phyloP scores from a whole-genome alignment of 2,329 filamentous ascomycete species.

The Paecilomyces sp. region DNA sequence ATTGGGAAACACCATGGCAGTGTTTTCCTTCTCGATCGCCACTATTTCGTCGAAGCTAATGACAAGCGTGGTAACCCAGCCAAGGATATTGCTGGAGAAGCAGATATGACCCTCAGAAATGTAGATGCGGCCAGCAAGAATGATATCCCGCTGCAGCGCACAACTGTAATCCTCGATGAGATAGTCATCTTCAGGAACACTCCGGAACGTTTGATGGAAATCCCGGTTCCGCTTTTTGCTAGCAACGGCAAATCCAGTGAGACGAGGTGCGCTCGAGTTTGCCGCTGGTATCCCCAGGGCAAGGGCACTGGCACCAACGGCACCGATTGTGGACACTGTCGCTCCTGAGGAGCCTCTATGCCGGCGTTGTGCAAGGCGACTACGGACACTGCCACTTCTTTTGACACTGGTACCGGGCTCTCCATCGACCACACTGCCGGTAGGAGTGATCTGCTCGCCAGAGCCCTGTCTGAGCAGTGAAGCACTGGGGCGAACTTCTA shows the following conservation, averaged over 20 bases:
- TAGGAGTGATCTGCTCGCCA: conserved; percentile 60
- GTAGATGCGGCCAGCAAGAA: conserved; percentile 88
- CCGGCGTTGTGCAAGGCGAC: conserved; percentile 56
- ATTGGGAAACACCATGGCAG: conserved; percentile 91
- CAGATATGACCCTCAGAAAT: conserved; percentile 96
- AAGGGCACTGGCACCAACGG: conserved; percentile 62
- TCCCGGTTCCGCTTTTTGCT: conserved; percentile 94
- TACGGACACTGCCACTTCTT: conserved; percentile 61
- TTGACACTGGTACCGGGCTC: conserved; percentile 47
- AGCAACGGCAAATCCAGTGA: conserved; percentile 92
- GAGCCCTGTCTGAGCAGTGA: conserved; percentile 25
- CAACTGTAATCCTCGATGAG: conserved; percentile 98
- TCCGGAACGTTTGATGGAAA: conserved; percentile 89
- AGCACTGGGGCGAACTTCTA: conserved; percentile 21
- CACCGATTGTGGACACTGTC: conserved; percentile 62
- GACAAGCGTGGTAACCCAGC: conserved; percentile 94
- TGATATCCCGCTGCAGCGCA: conserved; percentile 88
- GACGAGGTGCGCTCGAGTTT: conserved; percentile 58
- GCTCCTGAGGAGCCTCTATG: conserved; percentile 78
- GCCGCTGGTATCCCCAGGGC: conserved; percentile 60
- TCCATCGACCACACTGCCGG: conserved; percentile 58
- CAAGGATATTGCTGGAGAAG: conserved; percentile 97
- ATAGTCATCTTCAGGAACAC: conserved; percentile 95
- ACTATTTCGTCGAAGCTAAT: conserved; percentile 98
- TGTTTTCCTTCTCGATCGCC: conserved; percentile 93